phyloP scores from a whole-genome alignment of 2,329 filamentous ascomycete species.

The Iodosphaeria phyllophila region DNA sequence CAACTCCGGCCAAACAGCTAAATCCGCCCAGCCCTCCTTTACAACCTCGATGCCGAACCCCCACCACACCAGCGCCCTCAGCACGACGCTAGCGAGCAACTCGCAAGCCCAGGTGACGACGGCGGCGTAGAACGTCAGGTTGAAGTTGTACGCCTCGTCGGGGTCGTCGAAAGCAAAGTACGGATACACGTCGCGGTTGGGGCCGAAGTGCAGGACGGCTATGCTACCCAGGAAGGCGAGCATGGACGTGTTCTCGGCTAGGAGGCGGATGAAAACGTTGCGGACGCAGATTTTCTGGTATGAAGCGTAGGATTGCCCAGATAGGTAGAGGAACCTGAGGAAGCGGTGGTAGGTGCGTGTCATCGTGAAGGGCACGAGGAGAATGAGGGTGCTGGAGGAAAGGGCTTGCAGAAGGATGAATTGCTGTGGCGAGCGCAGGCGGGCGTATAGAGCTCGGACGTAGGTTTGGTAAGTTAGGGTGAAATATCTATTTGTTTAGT shows the following conservation, averaged over 20 bases:
- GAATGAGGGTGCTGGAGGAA: slow-evolving; percentile 42
- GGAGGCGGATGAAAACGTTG: slow-evolving; percentile 47
- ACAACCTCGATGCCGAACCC: slow-evolving; percentile 44
- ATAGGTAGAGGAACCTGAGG: slow-evolving; percentile 33
- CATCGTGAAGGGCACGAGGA: slow-evolving; percentile 46
- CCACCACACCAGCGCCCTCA: slow-evolving; percentile 35
- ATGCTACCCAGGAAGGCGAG: slow-evolving; percentile 47
- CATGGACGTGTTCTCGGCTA: slow-evolving; percentile 52
- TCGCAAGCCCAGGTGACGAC: slow-evolving; percentile 49
- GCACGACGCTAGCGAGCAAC: slow-evolving; percentile 39
- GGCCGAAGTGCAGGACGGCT: slow-evolving; percentile 45
- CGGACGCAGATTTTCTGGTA: slow-evolving; percentile 49
- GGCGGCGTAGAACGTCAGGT: slow-evolving; percentile 43
- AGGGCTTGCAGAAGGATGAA: slow-evolving; percentile 47
- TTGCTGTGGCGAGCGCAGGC: slow-evolving; percentile 43
- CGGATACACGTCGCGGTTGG: slow-evolving; percentile 49
- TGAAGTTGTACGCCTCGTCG: slow-evolving; percentile 36
- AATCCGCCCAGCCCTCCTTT: slow-evolving; percentile 43
- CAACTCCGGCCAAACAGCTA: slow-evolving; percentile 48
- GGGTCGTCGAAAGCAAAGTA: slow-evolving; percentile 46
- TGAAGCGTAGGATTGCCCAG: slow-evolving; percentile 37
- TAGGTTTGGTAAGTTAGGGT: slow-evolving; percentile 55
- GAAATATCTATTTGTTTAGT: slow-evolving; percentile 30
- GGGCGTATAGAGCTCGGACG: slow-evolving; percentile 48
- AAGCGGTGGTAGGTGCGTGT: slow-evolving; percentile 36